Conservation (phyloP, 305 asterid genomes). For the Fraxinus albicans region DNA sequence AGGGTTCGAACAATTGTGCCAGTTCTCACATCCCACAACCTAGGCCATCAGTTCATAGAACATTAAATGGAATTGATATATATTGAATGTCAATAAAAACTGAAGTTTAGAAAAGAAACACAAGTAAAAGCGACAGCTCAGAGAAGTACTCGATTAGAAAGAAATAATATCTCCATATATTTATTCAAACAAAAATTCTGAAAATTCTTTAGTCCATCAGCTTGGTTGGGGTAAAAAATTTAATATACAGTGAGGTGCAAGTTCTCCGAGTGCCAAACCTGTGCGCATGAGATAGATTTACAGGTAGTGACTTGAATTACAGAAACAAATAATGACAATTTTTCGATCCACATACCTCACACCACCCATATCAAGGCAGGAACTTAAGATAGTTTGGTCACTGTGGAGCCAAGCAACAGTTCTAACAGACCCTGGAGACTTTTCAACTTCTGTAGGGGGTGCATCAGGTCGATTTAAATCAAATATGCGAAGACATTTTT, state of each 20-base stretch:
- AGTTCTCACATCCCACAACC: slow-evolving; percentile 95
- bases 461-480: slow-evolving; percentile 84
- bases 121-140: neutral
- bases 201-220: neutral
- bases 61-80: neutral
- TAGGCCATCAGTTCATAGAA: slow-evolving; percentile 25
- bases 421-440: slow-evolving; percentile 85
- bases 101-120: neutral
- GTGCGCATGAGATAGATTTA: neutral
- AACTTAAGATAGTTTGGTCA: slow-evolving; percentile 84
- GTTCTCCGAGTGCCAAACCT: neutral
- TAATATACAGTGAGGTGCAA: neutral
- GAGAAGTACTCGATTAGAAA: neutral
- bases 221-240: neutral
- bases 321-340: neutral
- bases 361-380: slow-evolving; percentile 83
- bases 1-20: slow-evolving; percentile 84
- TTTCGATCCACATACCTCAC: slow-evolving; percentile 59
- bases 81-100: neutral
- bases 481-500: slow-evolving; percentile 71
- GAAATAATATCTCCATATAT: neutral
- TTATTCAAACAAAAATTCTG: neutral
- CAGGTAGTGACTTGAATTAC: neutral
- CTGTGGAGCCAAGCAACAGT: slow-evolving; percentile 88
- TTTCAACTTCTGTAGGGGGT: slow-evolving; percentile 82